A percentile compares a stretch with the other conserved stretches of the same genome.
phyloP scores from a whole-genome alignment of 2,329 filamentous ascomycete genomes.

The Arthrinium puccinioides region DNA sequence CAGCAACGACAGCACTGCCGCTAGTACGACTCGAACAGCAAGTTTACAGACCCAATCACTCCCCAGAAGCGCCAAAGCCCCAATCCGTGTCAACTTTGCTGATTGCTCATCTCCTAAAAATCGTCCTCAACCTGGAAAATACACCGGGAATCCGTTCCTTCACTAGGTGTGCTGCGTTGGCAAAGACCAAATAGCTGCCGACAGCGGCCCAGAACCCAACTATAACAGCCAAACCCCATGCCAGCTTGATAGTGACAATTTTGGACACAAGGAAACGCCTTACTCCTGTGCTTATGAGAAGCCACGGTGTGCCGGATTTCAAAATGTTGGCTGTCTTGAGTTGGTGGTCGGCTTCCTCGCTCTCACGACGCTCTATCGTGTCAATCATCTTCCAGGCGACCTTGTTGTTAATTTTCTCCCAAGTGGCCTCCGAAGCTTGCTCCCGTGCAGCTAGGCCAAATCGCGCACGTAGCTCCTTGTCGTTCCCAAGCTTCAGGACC shows the following conservation, averaged over 20 bases:
- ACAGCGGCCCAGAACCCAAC: conserved; percentile 41
- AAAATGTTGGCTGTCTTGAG: conserved; percentile 10
- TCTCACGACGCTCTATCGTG: conserved; percentile 38
- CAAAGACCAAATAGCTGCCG: conserved; percentile 41
- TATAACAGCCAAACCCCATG: conserved; percentile 38
- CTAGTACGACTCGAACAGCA: no score
- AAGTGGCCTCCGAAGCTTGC: conserved; percentile 57
- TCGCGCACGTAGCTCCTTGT: conserved; percentile 32
- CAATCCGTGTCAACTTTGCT: neutral
- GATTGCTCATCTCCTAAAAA: conserved; percentile 3
- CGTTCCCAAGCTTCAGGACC: conserved; percentile 40
- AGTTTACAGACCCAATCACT: no score
- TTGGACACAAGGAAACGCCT: conserved; percentile 26
- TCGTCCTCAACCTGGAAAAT: neutral
- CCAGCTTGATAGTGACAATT: conserved; percentile 35
- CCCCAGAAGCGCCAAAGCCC: no score
- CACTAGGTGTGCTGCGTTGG: conserved; percentile 33
- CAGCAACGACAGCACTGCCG: neutral
- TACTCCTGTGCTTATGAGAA: conserved; percentile 32
- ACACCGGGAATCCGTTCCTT: conserved; percentile 9
- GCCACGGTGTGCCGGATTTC: conserved; percentile 25
- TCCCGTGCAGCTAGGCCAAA: conserved; percentile 42
- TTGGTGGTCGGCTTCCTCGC: conserved; percentile 21
- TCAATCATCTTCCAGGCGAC: conserved; percentile 58
- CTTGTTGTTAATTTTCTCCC: conserved; percentile 65